A percentile compares a stretch with the other conserved stretches of the same genome.
phyloP scores from a whole-genome alignment of 495 filamentous ascomycete species.

The Penicillium angulare region DNA sequence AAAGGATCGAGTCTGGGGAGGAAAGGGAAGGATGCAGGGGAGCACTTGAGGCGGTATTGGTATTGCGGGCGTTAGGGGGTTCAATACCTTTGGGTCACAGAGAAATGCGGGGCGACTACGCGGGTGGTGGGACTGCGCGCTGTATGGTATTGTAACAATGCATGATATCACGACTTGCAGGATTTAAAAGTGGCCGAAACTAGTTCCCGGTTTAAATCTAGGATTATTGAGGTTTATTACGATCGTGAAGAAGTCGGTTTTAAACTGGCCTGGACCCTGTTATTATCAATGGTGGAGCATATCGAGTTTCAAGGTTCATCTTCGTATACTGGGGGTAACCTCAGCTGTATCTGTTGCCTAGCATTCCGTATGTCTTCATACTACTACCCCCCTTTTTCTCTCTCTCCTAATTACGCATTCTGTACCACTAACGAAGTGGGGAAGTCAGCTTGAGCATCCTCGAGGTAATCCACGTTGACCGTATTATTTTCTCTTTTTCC shows the following conservation, averaged over 20 bases:
- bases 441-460: constrained; percentile 41
- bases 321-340: too few relatives aligned
- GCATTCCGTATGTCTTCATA: too few relatives aligned
- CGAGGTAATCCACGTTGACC: constrained; percentile 39
- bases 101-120: not conserved
- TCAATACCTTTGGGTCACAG: not conserved
- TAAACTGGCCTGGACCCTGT: too few relatives aligned
- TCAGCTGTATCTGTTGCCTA: too few relatives aligned
- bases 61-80: constrained; percentile 5
- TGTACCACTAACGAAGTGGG: constrained; percentile 13
- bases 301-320: too few relatives aligned
- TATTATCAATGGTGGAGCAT: too few relatives aligned
- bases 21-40: constrained; percentile 2
- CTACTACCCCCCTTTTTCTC: too few relatives aligned
- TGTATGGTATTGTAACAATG: constrained; percentile 12
- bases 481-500: constrained; percentile 32
- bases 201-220: too few relatives aligned
- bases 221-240: too few relatives aligned
- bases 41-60: constrained; percentile 1
- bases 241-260: too few relatives aligned
- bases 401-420: not conserved
- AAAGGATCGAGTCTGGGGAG: constrained; percentile 9
- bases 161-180: constrained; percentile 18
- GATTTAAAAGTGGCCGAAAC: too few relatives aligned
- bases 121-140: too few relatives aligned